These are phyloP conservation scores for Phytopythium delawarense DNA, from an alignment of 352 stramenopile genomes.

Conservation along the genomic window DNA sequence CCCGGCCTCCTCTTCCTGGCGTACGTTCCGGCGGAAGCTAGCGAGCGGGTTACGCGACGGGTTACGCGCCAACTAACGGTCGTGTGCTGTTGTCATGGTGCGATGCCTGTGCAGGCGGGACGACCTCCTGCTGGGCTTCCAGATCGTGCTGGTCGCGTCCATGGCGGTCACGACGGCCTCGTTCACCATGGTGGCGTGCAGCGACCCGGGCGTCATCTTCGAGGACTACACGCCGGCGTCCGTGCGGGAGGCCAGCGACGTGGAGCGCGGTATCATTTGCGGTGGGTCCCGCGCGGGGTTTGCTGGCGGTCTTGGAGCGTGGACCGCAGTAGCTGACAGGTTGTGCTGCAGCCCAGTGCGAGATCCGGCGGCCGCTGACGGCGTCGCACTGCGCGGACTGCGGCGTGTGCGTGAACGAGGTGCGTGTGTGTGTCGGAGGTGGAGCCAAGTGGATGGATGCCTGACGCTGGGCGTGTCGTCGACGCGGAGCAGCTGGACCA, in stretches of 20 bases:
- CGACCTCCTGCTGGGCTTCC: constrained; percentile 34
- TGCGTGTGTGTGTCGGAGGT: constrained; percentile 8
- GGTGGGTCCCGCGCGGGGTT: constrained; percentile 21
- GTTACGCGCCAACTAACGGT: neutral
- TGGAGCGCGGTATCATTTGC: constrained; percentile 58
- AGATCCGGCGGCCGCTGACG: constrained; percentile 58
- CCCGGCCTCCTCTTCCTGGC: constrained; percentile 52
- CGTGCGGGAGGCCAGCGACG: constrained; percentile 21
- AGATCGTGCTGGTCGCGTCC: constrained; percentile 43
- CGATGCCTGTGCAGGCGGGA: constrained; percentile 13
- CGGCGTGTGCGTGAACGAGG: constrained; percentile 63
- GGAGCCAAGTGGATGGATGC: neutral
- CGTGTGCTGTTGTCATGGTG: neutral
- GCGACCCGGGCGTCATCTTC: constrained; percentile 68
- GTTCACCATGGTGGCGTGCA: constrained; percentile 77
- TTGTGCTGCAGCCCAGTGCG: constrained; percentile 53
- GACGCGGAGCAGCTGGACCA: constrained; percentile 69
- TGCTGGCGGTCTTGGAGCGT: neutral
- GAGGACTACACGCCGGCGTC: constrained; percentile 28
- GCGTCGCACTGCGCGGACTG: constrained; percentile 82
- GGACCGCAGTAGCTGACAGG: neutral
- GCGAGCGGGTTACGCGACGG: neutral
- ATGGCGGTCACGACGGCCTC: constrained; percentile 55
- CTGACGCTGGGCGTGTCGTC: neutral
- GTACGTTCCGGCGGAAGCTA: constrained; percentile 10